Evolutionary conservation across 202 grass and related monocot genomes (phyloP), one percentile per base, ranked within the genome.

Genomic region (Digitaria exilis): DNA sequence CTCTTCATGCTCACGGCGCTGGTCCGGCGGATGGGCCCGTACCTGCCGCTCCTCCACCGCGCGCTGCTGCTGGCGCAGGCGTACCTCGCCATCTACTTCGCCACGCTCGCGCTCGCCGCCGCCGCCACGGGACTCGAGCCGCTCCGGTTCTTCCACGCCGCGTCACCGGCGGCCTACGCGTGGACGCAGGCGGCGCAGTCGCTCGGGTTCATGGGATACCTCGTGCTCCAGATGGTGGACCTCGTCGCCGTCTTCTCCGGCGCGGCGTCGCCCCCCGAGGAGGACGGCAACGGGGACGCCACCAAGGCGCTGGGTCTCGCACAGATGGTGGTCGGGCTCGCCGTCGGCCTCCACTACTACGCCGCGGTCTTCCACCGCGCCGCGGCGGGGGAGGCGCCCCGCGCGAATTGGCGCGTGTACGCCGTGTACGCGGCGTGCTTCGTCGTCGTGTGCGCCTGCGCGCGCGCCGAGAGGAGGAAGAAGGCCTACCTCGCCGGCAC

Each of bases 11-110:
- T 99, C 50, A 80, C 87, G 16, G 88, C 87, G 63, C 83, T 94
- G 22, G 87, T 99, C 15, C 88, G 85, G 1, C 91, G 89, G 25
- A 83, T 96, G 67, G 87, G 84, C 21, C 77, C 89, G 4, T 96
- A 85, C 89, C 91, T 99, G 41, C 91, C 93, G 51, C 65, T 99
- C 22, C 89, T 99, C 73, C 93, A 90, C 71, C 83, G 86, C 66
- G 79, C 89, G 32, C 91, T 99, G 42, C 58, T 96, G 55, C 91
- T 99, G 75, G 84, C 90, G 78, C 96, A 99, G 89, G 91, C 96
- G 28, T 99, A 96, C 83, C 96, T 99, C 24, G 93, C 96, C 82
- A 99, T 99, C 83, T 99, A 99, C 89, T 99, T 99, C 71, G 93
- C 78, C 22, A 99, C 93, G 79, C 96, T 99, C 52, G 91, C 91